Evolutionary conservation across 1,284 basidiomycete species (phyloP).

Genomic region (Irpex sp.): DNA sequence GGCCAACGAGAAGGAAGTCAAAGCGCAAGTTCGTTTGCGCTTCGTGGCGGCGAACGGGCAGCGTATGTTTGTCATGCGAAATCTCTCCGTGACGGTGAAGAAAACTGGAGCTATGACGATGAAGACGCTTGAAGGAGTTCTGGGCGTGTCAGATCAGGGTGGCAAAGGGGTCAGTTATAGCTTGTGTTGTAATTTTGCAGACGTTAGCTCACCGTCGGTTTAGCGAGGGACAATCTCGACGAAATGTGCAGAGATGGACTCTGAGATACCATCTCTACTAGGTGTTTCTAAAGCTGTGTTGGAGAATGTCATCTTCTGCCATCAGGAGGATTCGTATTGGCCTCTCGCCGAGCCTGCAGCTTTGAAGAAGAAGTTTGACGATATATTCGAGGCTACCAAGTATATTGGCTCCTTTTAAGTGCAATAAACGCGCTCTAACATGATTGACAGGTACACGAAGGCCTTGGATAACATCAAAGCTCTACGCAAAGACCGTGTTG

Average conservation of each 20-base stretch:
- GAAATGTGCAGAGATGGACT: slow-evolving; percentile 95
- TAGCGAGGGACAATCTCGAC: slow-evolving; percentile 90
- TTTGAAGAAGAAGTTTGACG: slow-evolving; percentile 98
- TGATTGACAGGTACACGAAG: slow-evolving; percentile 81
- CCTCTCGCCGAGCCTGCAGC: slow-evolving; percentile 88
- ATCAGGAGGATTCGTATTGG: slow-evolving; percentile 99
- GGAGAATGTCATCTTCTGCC: slow-evolving; percentile 99
- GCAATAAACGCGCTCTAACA: not conserved
- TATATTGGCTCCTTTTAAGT: slow-evolving; percentile 29
- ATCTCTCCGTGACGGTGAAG: slow-evolving; percentile 91
- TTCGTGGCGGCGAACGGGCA: slow-evolving; percentile 88
- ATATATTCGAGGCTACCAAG: slow-evolving; percentile 99
- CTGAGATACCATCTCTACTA: slow-evolving; percentile 89
- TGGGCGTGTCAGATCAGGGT: slow-evolving; percentile 75
- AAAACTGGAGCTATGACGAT: slow-evolving; percentile 86
- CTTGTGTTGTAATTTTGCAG: not conserved
- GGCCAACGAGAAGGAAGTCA: slow-evolving; percentile 97
- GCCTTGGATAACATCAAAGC: slow-evolving; percentile 92
- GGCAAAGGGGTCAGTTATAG: slow-evolving; percentile 62
- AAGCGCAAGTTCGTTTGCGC: slow-evolving; percentile 94
- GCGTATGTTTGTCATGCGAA: slow-evolving; percentile 91
- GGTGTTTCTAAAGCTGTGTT: slow-evolving; percentile 97
- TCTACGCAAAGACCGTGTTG: slow-evolving; percentile 85
- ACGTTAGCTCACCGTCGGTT: not conserved
- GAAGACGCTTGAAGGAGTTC: slow-evolving; percentile 96